These are phyloP conservation scores for Nemania sp. DNA, from an alignment of 2,329 filamentous ascomycete genomes.

Conservation along the genomic window DNA sequence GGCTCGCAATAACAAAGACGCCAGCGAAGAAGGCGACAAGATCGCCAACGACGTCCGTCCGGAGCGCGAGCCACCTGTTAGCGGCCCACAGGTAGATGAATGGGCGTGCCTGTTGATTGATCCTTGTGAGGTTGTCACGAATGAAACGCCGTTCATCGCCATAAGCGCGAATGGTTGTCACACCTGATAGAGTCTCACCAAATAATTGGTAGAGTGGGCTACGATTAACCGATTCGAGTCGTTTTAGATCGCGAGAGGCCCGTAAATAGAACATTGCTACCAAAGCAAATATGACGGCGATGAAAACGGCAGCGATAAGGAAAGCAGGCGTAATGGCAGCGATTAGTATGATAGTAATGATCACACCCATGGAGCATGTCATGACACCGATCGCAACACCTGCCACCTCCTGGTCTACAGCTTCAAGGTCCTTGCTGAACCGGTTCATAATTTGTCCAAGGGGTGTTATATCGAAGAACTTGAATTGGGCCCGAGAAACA, in stretches of 20 bases:
- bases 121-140: conserved; percentile 81
- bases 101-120: conserved; percentile 89
- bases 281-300: conserved; percentile 78
- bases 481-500: conserved; percentile 88
- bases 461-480: conserved; percentile 96
- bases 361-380: conserved; percentile 65
- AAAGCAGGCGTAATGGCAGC: conserved; percentile 88
- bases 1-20: conserved; percentile 82
- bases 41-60: conserved; percentile 88
- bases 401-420: conserved; percentile 93
- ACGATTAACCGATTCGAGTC: conserved; percentile 89
- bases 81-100: conserved; percentile 97
- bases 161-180: conserved; percentile 96
- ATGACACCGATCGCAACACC: conserved; percentile 81
- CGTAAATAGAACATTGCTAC: conserved; percentile 87
- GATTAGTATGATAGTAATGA: conserved; percentile 87
- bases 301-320: conserved; percentile 82
- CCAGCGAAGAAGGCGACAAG: conserved; percentile 92
- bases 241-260: conserved; percentile 92
- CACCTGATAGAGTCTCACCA: conserved; percentile 89
- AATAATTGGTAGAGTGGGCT: conserved; percentile 98
- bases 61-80: conserved; percentile 94
- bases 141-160: conserved; percentile 93
- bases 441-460: conserved; percentile 97
- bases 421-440: conserved; percentile 96